These are phyloP conservation scores for Plectranthus barbatus DNA, from an alignment of 257 asterid genomes.

Conservation along the genomic window DNA sequence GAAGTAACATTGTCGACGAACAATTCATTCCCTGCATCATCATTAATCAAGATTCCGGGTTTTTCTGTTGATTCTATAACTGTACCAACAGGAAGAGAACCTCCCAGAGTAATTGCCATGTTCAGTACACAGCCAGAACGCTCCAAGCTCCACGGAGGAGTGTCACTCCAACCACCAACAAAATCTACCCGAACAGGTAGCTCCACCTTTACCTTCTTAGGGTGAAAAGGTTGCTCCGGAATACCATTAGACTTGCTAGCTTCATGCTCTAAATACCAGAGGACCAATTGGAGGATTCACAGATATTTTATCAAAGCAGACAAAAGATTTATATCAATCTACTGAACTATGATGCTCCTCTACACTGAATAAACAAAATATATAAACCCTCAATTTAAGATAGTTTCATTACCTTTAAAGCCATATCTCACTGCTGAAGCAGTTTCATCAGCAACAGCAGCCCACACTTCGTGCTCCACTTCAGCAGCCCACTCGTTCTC, in stretches of 20 bases:
- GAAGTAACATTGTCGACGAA: conserved; percentile 41
- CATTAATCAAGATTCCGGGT: conserved; percentile 42
- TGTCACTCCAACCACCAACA: conserved; percentile 98
- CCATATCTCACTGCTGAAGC: conserved; percentile 89
- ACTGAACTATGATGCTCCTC: background rate
- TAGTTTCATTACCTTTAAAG: conserved; percentile 47
- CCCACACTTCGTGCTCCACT: conserved; percentile 70
- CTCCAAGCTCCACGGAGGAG: conserved; percentile 98
- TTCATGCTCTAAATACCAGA: conserved; percentile 13
- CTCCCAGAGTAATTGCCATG: conserved; percentile 79
- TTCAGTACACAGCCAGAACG: conserved; percentile 90
- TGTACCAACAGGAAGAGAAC: conserved; percentile 80
- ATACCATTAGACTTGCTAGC: conserved; percentile 25
- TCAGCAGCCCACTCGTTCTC: conserved; percentile 50
- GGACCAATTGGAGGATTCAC: conserved; percentile 27
- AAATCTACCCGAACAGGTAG: conserved; percentile 94
- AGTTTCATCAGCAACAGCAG: conserved; percentile 87
- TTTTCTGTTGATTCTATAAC: conserved; percentile 50
- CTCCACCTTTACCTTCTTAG: conserved; percentile 68
- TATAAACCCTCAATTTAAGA: conserved; percentile 4
- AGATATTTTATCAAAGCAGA: conserved; percentile 35
- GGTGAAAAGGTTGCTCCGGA: conserved; percentile 36
- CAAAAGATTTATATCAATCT: background rate
- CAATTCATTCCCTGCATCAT: conserved; percentile 59
- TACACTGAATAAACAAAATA: conserved; percentile 9